Evolutionary conservation across 192 early-diverging fungal genomes (phyloP).

Genomic region (Backusella sp.): DNA sequence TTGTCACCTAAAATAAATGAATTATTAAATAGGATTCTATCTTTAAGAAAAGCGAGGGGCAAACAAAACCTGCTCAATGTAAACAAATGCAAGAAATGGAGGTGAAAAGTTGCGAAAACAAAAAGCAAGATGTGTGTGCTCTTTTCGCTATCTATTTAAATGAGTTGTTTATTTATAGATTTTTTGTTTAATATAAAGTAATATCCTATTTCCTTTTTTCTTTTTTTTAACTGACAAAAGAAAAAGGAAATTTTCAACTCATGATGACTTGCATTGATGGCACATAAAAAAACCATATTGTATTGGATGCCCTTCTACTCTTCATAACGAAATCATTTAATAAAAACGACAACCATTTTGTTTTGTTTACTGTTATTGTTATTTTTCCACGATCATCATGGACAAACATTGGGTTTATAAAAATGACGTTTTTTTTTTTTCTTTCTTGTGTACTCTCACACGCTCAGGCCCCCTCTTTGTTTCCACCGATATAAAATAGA

Average conservation of each 20-base stretch:
- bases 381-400: background rate
- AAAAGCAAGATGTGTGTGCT: too few relatives aligned
- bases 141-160: background rate
- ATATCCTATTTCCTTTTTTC: too few relatives aligned
- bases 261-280: too few relatives aligned
- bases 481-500: too few relatives aligned
- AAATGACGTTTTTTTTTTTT: background rate
- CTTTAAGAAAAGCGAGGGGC: background rate
- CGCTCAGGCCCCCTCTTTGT: background rate
- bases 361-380: background rate
- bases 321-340: too few relatives aligned
- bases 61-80: background rate
- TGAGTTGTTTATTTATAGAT: background rate
- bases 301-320: too few relatives aligned
- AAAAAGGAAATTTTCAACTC: too few relatives aligned
- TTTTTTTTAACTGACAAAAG: background rate
- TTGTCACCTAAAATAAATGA: background rate
- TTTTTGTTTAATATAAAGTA: too few relatives aligned
- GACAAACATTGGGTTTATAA: background rate
- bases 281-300: too few relatives aligned
- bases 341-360: background rate
- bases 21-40: background rate
- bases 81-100: background rate
- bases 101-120: too few relatives aligned
- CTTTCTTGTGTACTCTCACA: background rate